Conservation (phyloP, 108 stramenopile genomes). For the Cyclotella cryptica region DNA sequence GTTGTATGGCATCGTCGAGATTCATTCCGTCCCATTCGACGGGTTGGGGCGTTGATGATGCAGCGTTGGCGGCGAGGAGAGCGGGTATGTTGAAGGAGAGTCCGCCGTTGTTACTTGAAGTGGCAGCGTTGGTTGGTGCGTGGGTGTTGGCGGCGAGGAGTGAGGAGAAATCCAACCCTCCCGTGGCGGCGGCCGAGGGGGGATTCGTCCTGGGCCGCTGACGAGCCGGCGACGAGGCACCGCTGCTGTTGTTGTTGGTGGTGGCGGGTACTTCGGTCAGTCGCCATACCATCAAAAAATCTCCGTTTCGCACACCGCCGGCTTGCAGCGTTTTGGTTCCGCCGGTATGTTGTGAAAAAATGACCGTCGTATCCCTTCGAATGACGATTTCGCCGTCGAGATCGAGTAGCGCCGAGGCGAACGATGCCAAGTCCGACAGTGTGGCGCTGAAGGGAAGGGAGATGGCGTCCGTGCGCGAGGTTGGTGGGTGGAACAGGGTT, state of each 20-base stretch:
- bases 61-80: constrained; percentile 13
- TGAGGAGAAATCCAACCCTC: constrained; percentile 76
- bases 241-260: no score
- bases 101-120: constrained; percentile 31
- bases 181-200: constrained; percentile 45
- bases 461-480: constrained; percentile 35
- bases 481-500: constrained; percentile 42
- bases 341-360: neutral
- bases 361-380: constrained; percentile 54
- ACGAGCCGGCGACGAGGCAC: constrained; percentile 12
- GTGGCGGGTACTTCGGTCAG: neutral
- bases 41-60: constrained; percentile 26
- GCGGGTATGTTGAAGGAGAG: constrained; percentile 52
- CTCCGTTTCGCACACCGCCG: constrained; percentile 61
- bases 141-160: constrained; percentile 49
- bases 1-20: constrained; percentile 76
- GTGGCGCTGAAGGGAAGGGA: constrained; percentile 46
- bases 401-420: constrained; percentile 66
- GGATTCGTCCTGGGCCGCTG: constrained; percentile 20
- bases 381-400: constrained; percentile 38
- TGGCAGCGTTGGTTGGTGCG: constrained; percentile 8
- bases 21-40: constrained; percentile 82
- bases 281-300: constrained; percentile 51
- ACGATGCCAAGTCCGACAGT: constrained; percentile 57
- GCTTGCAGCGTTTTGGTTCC: constrained; percentile 24